A percentile compares a stretch with the other conserved stretches of the same genome.
Evolutionary conservation across 1,139 yeast species (phyloP).

Genomic region (Kodamaea fungicola): DNA sequence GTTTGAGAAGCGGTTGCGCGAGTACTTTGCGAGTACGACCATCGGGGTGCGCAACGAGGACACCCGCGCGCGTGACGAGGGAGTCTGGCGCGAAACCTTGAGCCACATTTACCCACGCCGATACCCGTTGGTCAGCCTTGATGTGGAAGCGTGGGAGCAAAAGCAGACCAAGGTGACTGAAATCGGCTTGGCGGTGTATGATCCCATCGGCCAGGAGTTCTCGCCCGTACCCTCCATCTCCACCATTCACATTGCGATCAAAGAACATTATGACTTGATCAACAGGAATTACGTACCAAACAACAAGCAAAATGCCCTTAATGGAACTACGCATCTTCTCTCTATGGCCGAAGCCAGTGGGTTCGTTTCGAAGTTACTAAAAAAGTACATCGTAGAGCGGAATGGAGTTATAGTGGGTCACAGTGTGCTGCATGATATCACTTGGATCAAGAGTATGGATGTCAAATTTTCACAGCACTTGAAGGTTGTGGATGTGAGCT

Average conservation of each 20-base stretch:
- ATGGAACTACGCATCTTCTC: slow-evolving; percentile 18
- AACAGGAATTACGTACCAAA: slow-evolving; percentile 21
- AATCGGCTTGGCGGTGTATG: slow-evolving; percentile 21
- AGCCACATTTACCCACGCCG: slow-evolving; percentile 16
- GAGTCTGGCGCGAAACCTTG: slow-evolving; percentile 10
- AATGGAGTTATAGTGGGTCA: slow-evolving; percentile 23
- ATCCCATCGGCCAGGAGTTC: slow-evolving; percentile 15
- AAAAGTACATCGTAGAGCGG: slow-evolving; percentile 12
- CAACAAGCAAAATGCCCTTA: slow-evolving; percentile 17
- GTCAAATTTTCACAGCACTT: slow-evolving; percentile 10
- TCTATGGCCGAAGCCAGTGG: slow-evolving; percentile 9
- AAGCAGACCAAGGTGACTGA: slow-evolving; percentile 17
- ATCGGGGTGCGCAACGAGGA: neutral
- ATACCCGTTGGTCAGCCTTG: slow-evolving; percentile 20
- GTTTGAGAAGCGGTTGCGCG: neutral
- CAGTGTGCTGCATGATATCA: slow-evolving; percentile 18
- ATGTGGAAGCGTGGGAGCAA: slow-evolving; percentile 23
- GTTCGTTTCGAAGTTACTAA: slow-evolving; percentile 11
- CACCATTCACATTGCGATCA: slow-evolving; percentile 17
- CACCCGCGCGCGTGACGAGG: neutral
- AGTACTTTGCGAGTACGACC: slow-evolving; percentile 9
- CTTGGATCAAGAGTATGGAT: slow-evolving; percentile 19
- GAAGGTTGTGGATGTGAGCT: slow-evolving; percentile 18
- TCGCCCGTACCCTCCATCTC: slow-evolving; percentile 15
- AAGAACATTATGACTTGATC: slow-evolving; percentile 13